Conservation (phyloP, 768 basidiomycete species). For the Rhodotorula kratochvilovae region DNA sequence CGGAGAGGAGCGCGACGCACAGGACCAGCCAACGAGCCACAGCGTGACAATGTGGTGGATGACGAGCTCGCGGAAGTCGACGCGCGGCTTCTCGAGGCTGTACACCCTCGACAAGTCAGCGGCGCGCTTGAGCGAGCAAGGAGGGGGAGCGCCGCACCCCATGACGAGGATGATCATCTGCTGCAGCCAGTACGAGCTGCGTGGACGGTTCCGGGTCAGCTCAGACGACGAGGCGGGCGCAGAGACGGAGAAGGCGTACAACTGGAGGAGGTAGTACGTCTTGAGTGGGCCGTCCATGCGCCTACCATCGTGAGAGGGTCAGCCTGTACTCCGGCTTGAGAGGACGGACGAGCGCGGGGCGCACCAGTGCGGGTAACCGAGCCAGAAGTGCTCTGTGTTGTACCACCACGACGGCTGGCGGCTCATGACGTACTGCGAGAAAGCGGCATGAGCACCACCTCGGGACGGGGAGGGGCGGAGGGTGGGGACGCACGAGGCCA, state of each 20-base stretch:
- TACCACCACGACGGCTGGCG: conserved; percentile 81
- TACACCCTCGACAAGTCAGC: neutral
- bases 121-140: neutral
- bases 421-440: conserved; percentile 70
- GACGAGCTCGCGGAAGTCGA: conserved; percentile 81
- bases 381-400: conserved; percentile 76
- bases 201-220: neutral
- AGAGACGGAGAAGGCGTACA: conserved; percentile 35
- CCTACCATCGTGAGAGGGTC: conserved; percentile 50
- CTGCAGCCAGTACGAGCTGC: conserved; percentile 80
- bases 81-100: conserved; percentile 82
- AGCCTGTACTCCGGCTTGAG: neutral
- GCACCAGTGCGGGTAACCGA: conserved; percentile 49
- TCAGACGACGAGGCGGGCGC: too few species aligned
- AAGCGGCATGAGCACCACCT: neutral
- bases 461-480: neutral
- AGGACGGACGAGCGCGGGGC: neutral
- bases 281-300: conserved; percentile 80
- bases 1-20: conserved; percentile 41
- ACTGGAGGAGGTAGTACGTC: conserved; percentile 87
- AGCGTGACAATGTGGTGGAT: conserved; percentile 89
- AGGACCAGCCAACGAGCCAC: conserved; percentile 79
- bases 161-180: conserved; percentile 80
- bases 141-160: conserved; percentile 42
- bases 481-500: conserved; percentile 64